Base-by-base conservation (phyloP, 2,329 filamentous ascomycete species). In the Blumeria graminis region DNA sequence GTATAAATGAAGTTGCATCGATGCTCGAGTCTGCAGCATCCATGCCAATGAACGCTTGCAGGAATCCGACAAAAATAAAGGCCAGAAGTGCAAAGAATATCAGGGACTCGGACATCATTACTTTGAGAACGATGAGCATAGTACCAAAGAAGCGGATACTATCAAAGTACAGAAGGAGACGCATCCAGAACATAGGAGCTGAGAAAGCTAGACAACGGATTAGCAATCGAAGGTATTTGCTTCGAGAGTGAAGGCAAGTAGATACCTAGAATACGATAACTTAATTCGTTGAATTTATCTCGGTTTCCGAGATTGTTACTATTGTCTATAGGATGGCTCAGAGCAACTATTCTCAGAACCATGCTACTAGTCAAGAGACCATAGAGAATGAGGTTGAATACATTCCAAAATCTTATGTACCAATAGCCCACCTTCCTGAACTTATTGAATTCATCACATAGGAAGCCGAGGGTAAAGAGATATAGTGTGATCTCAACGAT, bases 351-450 rank as follows among this genome's bases (percentile, higher is more conserved):
- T 36, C 92, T 83, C 39, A 89, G 71, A 45, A 85, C 71, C 60
- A 98, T 82, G 2, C 86, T 94, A 3, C 85, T 77, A 0, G 80
- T 77, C 36, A 98, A 73, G 1, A 96, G 73, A 0, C 76, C 69
- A 68, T 98, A 98, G 0, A 98, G 74, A 0, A 82, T 75, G 32
- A 78, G 76, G 68, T 98, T 98, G 73, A 98, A 94, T 28, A 85
- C 85, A 64, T 94, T 95, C 92, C 92, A 96, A 68, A 98, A 98
- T 18, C 86, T 83, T 56, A 98, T 75, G 65, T 96, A 96, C 64
- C 84, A 84, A 59, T 84, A 78, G 9, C 92, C 92, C 13, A 94
- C 85, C 68, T 98, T 98, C 78, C 86, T 94, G 62, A 95, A 78
- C 68, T 98, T 98, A 65, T 81, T 72, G 0, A 82, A 62, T 66